Evolutionary conservation across 2,329 filamentous ascomycete species (phyloP).

Genomic region (Cercospora citrullina): DNA sequence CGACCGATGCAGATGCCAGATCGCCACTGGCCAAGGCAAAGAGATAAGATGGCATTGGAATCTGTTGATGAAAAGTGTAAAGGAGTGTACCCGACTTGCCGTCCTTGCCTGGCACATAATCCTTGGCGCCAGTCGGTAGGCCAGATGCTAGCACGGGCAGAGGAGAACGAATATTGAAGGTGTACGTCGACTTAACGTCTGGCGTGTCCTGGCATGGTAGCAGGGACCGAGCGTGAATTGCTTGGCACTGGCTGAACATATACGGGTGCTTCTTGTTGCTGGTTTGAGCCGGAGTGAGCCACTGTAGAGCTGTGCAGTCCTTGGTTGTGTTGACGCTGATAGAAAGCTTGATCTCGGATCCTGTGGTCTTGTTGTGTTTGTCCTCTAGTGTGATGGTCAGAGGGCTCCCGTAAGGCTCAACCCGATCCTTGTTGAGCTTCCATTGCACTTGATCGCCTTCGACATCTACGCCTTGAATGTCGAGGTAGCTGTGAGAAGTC

Average conservation of each 20-base stretch:
- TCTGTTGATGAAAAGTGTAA: conserved; percentile 84
- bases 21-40: conserved; percentile 89
- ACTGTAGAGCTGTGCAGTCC: conserved; percentile 89
- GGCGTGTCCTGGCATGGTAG: conserved; percentile 98
- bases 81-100: conserved; percentile 59
- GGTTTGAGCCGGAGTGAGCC: conserved; percentile 90
- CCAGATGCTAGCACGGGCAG: conserved; percentile 92
- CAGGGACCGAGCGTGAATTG: conserved; percentile 88
- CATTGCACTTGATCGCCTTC: conserved; percentile 66
- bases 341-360: conserved; percentile 36
- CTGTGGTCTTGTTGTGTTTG: conserved; percentile 37
- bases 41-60: conserved; percentile 91
- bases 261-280: conserved; percentile 95
- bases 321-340: conserved; percentile 71
- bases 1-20: conserved; percentile 80
- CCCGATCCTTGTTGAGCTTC: conserved; percentile 64
- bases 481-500: conserved; percentile 58
- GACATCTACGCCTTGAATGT: conserved; percentile 70
- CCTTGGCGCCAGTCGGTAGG: conserved; percentile 58
- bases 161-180: conserved; percentile 82
- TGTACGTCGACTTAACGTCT: conserved; percentile 93
- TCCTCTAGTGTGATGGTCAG: conserved; percentile 60
- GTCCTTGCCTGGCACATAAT: conserved; percentile 54
- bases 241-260: conserved; percentile 98
- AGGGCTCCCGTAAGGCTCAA: conserved; percentile 73